Conservation (phyloP, 2,329 filamentous ascomycete species). For the Aspergillus proliferans region DNA sequence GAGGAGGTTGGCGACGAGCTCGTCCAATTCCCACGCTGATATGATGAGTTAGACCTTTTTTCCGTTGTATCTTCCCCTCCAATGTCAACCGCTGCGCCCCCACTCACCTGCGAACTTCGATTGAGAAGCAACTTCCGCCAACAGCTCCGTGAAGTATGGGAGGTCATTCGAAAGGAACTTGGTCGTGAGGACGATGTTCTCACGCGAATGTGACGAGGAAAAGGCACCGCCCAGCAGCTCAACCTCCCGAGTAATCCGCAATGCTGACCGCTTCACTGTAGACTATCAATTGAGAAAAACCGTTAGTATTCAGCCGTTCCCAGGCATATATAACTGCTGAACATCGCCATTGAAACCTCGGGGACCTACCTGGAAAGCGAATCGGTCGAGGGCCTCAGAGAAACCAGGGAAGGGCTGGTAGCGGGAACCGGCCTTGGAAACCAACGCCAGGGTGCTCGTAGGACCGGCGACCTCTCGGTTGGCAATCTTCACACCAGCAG, state of each 20-base stretch:
- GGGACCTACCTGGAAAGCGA: constrained; percentile 82
- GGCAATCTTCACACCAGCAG: constrained; percentile 84
- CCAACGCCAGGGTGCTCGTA: constrained; percentile 83
- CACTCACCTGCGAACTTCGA: constrained; percentile 71
- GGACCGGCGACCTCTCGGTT: constrained; percentile 82
- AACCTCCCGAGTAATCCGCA: constrained; percentile 89
- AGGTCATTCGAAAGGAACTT: constrained; percentile 94
- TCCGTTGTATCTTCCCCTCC: neutral
- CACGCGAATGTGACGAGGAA: constrained; percentile 79
- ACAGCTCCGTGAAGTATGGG: constrained; percentile 93
- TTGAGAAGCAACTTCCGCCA: constrained; percentile 82
- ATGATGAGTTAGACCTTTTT: constrained; percentile 1
- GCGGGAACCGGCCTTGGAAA: constrained; percentile 89
- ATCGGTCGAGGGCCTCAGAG: constrained; percentile 84
- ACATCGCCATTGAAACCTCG: constrained; percentile 15
- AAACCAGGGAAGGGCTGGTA: constrained; percentile 87
- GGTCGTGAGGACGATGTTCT: constrained; percentile 85
- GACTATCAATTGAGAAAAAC: constrained; percentile 51
- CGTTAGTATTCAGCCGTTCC: constrained; percentile 7
- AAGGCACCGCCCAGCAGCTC: constrained; percentile 93
- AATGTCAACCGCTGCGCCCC: constrained; percentile 1
- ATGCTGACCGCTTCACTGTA: constrained; percentile 76
- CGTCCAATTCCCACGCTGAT: constrained; percentile 71
- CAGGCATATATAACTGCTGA: neutral
- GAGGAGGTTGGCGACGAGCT: constrained; percentile 75